These are phyloP conservation scores for Blepharisma japonicum DNA, from an alignment of 73 alveolate genomes.

Conservation along the genomic window DNA sequence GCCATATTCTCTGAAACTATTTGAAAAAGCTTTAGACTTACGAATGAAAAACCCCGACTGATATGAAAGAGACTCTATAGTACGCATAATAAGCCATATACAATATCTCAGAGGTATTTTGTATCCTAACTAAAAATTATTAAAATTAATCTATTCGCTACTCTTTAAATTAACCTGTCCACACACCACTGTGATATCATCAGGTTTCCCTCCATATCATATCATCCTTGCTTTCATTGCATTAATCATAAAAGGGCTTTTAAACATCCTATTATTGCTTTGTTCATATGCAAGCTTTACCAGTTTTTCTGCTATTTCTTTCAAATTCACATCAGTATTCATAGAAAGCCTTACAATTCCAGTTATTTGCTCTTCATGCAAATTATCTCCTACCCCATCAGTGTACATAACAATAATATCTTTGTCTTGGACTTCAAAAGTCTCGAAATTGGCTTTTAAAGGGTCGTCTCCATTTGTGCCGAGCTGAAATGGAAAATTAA, in stretches of 20 bases:
- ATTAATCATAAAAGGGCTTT: not conserved
- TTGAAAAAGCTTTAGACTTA: no score
- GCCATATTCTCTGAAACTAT: no score
- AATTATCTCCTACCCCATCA: constrained; percentile 20
- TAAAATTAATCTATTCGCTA: no score
- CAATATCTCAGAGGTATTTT: no score
- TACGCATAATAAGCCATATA: no score
- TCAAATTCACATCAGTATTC: not conserved
- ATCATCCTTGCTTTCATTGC: not conserved
- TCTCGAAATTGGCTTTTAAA: constrained; percentile 34
- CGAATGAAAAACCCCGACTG: no score
- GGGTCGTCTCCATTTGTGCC: constrained; percentile 76
- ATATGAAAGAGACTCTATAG: no score
- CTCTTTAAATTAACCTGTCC: not conserved
- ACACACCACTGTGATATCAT: constrained; percentile 59
- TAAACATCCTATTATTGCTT: not conserved
- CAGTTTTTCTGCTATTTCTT: not conserved
- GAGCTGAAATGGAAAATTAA: constrained; percentile 67
- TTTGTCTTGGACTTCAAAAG: not conserved
- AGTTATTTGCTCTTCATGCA: not conserved
- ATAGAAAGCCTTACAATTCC: not conserved
- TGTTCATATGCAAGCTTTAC: not conserved
- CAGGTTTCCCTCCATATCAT: constrained; percentile 61
- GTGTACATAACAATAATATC: constrained; percentile 22
- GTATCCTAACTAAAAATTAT: no score